Evolutionary conservation across 2,329 filamentous ascomycete genomes (phyloP).

Genomic region (Ceratocystis diversiconidia): DNA sequence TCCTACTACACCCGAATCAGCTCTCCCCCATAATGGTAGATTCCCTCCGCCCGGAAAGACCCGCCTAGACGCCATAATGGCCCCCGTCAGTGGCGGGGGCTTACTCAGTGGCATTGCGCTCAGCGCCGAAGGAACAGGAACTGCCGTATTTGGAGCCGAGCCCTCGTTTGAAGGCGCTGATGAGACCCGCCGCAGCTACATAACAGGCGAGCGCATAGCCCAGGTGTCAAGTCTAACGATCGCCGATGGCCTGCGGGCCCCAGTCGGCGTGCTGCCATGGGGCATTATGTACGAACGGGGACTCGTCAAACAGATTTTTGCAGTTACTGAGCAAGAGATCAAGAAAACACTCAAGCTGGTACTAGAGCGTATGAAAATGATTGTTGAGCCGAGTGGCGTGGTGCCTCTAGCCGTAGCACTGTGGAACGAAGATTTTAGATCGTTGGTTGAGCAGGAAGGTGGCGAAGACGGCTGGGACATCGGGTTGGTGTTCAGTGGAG

Average conservation of each 20-base stretch:
- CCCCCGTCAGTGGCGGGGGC: conserved; percentile 77
- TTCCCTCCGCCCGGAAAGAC: conserved; percentile 18
- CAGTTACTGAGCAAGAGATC: conserved; percentile 73
- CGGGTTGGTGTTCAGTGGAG: conserved; percentile 45
- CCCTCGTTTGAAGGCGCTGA: conserved; percentile 71
- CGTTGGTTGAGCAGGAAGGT: conserved; percentile 52
- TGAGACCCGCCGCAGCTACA: conserved; percentile 61
- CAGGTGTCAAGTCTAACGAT: conserved; percentile 64
- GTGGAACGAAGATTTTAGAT: conserved; percentile 72
- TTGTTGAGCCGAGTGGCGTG: conserved; percentile 76
- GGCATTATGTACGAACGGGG: conserved; percentile 53
- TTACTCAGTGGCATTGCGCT: conserved; percentile 74
- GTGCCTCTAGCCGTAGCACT: conserved; percentile 73
- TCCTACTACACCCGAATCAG: neutral
- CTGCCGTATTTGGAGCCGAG: conserved; percentile 74
- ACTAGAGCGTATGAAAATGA: conserved; percentile 75
- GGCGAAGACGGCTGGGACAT: conserved; percentile 62
- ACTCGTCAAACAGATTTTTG: conserved; percentile 57
- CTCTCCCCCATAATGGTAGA: conserved; percentile 12
- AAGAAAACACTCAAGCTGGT: conserved; percentile 60
- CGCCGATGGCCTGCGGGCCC: conserved; percentile 77
- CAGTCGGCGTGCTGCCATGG: conserved; percentile 66
- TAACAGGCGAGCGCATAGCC: conserved; percentile 47
- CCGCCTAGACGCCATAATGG: conserved; percentile 56
- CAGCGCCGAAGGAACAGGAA: conserved; percentile 55